These are phyloP conservation scores for Eucalyptus fibrosa DNA, from an alignment of 345 rosid species.

Conservation along the genomic window DNA sequence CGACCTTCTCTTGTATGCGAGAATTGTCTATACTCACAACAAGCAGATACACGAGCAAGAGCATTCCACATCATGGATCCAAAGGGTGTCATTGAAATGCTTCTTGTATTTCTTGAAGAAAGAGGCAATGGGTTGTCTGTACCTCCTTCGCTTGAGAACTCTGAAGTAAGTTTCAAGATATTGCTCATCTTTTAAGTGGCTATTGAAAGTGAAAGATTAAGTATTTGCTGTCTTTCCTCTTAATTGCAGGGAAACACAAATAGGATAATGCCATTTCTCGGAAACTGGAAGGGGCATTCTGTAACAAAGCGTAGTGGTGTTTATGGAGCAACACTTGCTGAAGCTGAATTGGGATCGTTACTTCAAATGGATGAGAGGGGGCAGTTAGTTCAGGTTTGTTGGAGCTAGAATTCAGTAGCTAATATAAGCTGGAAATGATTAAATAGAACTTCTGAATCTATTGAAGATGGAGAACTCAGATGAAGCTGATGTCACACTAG, in stretches of 20 bases:
- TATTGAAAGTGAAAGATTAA: neutral
- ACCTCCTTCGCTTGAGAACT: conserved; percentile 45
- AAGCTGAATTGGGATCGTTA: conserved; percentile 45
- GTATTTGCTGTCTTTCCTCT: neutral
- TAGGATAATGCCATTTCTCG: conserved; percentile 61
- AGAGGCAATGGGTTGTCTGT: conserved; percentile 20
- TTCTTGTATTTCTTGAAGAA: conserved; percentile 77
- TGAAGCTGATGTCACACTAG: neutral
- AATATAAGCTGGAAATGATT: neutral
- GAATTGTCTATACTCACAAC: conserved; percentile 63
- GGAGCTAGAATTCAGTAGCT: neutral
- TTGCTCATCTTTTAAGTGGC: neutral
- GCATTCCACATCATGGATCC: conserved; percentile 92
- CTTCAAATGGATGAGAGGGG: conserved; percentile 59
- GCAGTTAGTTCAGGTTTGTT: conserved; percentile 55
- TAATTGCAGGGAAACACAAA: conserved; percentile 29
- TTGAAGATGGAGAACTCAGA: neutral
- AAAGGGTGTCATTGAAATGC: conserved; percentile 70
- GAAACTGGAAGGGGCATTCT: conserved; percentile 86
- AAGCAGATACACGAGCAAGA: conserved; percentile 62
- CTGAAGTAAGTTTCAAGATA: conserved; percentile 10
- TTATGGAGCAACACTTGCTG: conserved; percentile 75
- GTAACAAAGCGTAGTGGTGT: conserved; percentile 80
- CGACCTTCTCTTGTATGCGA: conserved; percentile 79
- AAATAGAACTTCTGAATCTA: neutral